phyloP scores from a whole-genome alignment of 805 yeast genomes.

The Lipomyces lipofer region DNA sequence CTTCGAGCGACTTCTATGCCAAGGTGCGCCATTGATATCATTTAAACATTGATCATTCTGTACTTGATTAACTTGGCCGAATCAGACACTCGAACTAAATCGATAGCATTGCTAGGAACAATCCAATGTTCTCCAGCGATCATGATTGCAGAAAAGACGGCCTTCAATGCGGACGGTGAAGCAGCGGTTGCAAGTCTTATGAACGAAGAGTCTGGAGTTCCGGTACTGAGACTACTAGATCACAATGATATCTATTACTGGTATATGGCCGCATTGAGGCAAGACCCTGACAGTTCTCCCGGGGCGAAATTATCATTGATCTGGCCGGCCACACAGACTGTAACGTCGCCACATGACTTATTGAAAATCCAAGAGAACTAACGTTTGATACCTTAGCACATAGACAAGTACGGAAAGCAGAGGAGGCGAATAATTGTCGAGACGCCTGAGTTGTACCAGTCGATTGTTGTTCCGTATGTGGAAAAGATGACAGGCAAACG shows the following conservation, averaged over 20 bases:
- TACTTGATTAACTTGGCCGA: too few species aligned
- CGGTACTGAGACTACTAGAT: slow-evolving; percentile 47
- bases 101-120: slow-evolving; percentile 64
- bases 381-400: slow-evolving; percentile 54
- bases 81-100: slow-evolving; percentile 67
- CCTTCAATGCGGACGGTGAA: slow-evolving; percentile 45
- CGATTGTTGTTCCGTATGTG: slow-evolving; percentile 71
- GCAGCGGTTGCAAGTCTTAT: background rate
- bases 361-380: too few species aligned
- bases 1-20: too few species aligned
- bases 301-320: slow-evolving; percentile 73
- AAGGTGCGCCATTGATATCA: background rate
- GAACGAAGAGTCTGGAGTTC: background rate
- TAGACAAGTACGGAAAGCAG: slow-evolving; percentile 69
- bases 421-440: slow-evolving; percentile 65
- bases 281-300: slow-evolving; percentile 49
- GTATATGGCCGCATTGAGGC: slow-evolving; percentile 60
- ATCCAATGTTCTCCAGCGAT: slow-evolving; percentile 67
- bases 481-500: slow-evolving; percentile 73
- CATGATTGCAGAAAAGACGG: slow-evolving; percentile 69
- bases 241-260: slow-evolving; percentile 82
- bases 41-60: too few species aligned
- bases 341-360: slow-evolving; percentile 1
- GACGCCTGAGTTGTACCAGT: slow-evolving; percentile 72
- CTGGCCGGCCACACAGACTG: slow-evolving; percentile 79